Base-by-base conservation (phyloP, 176 grass and related monocot genomes). In the Alloteropsis semialata region DNA sequence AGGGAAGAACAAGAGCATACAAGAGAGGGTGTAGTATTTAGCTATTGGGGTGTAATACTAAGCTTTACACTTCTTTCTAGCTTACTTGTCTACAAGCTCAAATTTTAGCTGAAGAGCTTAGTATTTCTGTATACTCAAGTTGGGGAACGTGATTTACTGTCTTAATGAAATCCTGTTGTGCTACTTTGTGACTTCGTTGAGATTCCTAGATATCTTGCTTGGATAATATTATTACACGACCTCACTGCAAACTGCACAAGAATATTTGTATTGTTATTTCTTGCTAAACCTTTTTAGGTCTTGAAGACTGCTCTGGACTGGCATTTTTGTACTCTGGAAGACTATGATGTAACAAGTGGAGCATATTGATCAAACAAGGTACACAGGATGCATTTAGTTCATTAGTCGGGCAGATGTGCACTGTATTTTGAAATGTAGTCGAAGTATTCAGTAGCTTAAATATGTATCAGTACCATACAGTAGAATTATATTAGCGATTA, bases 61-160 rank as follows among this genome's bases (percentile, higher is more conserved):
- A 69, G 74, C 32, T 74, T 83, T 61, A 43, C 76, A 0, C 1
- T 87, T 60, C 30, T 90, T 83, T 87, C 67, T 74, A 75, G 74
- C 50, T 34, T 79, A 5, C 59, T 87, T 83, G 68, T 79, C 21
- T 87, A 68, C 84, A 90, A 87, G 58, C 74, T 87, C 24, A 90
- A 78, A 66, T 79, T 49, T 2, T 79, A 68, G 75, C 18, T 49
- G 5, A 78, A 39, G 82, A 73, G 83, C 14, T 86, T 63, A 55
- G 4, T 8, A 5, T 84, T 56, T 76, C 11, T 84, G 38, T 78
- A 8, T 29, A 3, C 48, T 50, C 53, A 22, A 39, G 57, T 74
- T 39, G 14, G 18, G 28, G 17, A 48, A 54, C 36, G 0, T 58
- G 50, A 19, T 59, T 67, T 75, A 81, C 29, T 29, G 56, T 76